Evolutionary conservation across 2,329 filamentous ascomycete species (phyloP), one percentile per base, ranked within the genome.

Genomic region (Alternaria ventricosa): DNA sequence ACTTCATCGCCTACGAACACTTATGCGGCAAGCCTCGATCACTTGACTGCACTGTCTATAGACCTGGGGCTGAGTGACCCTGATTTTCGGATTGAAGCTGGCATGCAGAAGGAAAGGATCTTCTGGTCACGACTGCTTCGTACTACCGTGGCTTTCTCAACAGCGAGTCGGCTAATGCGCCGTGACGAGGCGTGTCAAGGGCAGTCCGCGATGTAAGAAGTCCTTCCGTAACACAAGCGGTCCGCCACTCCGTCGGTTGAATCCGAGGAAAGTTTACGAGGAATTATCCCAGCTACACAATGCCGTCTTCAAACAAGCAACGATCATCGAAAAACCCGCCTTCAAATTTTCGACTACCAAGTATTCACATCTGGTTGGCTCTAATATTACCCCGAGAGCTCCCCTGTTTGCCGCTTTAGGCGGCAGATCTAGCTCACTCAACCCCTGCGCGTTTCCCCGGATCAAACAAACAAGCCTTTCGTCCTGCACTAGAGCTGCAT

Each of bases 161-260:
- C 25, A 55, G 43, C 49, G 60, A 23, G 61, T 33, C 61, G 60
- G 30, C 64, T 63, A 61, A 49, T 36, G 61, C 61, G 63, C 67
- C 47, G 69, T 64, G 41, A 58, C 65, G 61, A 49, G 53, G 28
- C 54, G 44, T 53, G 50, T 36, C 27, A 43, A 43, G 44, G 28
- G 28, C 27, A 46, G 23, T 36, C 60, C 51, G 18, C 58, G 44
- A 53, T 46, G 47, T 25, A 43, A 54, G 4, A 59, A 33, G 20
- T 36, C 44, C 30, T 53, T 57, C 43, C 46, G 43, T 36, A 36
- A 49, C 54, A 63, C 57, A 61, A 71, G 61, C 75, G 75, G 75
- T 73, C 75, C 75, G 75, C 61, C 50, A 73, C 68, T 55, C 75
- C 75, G 75, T 66, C 73, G 73, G 73, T 60, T 75, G 67, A 76